Percentiles rank a stretch among this genome's conserved stretches.
Conservation (phyloP, 768 basidiomycete genomes). For the Crucibulum laeve region DNA sequence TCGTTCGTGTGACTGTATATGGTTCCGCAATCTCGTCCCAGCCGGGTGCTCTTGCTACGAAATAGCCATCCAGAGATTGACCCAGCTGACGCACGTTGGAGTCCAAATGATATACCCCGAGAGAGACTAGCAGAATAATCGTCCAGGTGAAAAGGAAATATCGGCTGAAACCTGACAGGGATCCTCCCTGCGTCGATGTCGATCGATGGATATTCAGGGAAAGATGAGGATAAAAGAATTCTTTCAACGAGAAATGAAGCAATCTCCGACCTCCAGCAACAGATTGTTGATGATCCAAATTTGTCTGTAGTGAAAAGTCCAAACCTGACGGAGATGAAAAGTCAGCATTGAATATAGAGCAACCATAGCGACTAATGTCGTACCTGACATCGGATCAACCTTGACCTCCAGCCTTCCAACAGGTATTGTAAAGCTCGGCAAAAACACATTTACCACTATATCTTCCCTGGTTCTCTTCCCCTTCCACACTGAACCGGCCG, state of each 20-base stretch:
- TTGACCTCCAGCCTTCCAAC: slow-evolving; percentile 63
- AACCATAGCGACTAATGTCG: slow-evolving; percentile 14
- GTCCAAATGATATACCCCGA: slow-evolving; percentile 19
- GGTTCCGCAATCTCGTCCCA: slow-evolving; percentile 16
- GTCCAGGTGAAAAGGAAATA: slow-evolving; percentile 22
- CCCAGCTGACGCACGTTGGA: slow-evolving; percentile 22
- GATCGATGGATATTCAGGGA: slow-evolving; percentile 28
- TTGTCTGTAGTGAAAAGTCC: slow-evolving; percentile 45
- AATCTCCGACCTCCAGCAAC: slow-evolving; percentile 38
- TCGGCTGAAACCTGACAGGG: slow-evolving; percentile 11
- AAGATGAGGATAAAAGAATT: slow-evolving; percentile 55
- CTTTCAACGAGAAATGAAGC: slow-evolving; percentile 52
- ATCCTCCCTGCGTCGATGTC: slow-evolving; percentile 6
- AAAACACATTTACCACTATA: slow-evolving; percentile 39
- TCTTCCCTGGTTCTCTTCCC: slow-evolving; percentile 24
- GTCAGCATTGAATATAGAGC: slow-evolving; percentile 4
- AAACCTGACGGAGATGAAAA: slow-evolving; percentile 26
- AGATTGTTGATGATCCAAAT: slow-evolving; percentile 48
- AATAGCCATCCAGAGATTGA: slow-evolving; percentile 20
- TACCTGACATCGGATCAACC: slow-evolving; percentile 52
- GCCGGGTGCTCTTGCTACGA: slow-evolving; percentile 14
- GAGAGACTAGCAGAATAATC: slow-evolving; percentile 21
- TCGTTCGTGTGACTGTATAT: slow-evolving; percentile 38
- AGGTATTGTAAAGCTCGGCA: slow-evolving; percentile 73
- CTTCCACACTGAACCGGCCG: slow-evolving; percentile 25